Conservation (phyloP, 768 basidiomycete species). For the Goffeauzyma gilvescens region DNA sequence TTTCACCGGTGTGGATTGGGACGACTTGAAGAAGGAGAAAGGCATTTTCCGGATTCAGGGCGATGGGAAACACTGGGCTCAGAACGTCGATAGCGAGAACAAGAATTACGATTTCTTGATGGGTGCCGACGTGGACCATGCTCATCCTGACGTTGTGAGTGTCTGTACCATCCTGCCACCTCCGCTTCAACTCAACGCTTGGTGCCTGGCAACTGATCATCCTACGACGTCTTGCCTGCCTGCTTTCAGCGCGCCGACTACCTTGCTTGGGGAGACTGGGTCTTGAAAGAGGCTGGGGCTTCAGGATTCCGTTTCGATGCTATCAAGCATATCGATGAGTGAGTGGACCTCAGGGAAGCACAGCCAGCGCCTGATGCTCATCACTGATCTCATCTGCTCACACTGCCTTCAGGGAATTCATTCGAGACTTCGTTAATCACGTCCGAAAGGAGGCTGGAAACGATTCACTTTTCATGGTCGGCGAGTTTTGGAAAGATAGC, state of each 20-base stretch:
- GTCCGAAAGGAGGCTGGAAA: slow-evolving; percentile 33
- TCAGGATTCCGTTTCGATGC: slow-evolving; percentile 72
- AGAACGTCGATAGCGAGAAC: slow-evolving; percentile 57
- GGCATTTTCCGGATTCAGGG: slow-evolving; percentile 49
- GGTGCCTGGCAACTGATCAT: too few relatives aligned
- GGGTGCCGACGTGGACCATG: slow-evolving; percentile 45
- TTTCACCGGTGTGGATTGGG: slow-evolving; percentile 66
- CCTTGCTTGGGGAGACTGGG: slow-evolving; percentile 73
- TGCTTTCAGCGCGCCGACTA: too few relatives aligned
- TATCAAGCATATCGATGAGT: too few relatives aligned
- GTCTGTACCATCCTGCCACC: too few relatives aligned
- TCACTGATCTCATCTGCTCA: too few relatives aligned
- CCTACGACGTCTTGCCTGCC: too few relatives aligned
- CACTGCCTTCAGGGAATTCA: too few relatives aligned
- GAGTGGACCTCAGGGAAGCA: too few relatives aligned
- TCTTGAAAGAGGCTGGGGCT: slow-evolving; percentile 40
- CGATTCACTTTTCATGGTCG: slow-evolving; percentile 44
- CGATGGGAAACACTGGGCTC: slow-evolving; percentile 58
- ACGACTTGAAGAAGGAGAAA: slow-evolving; percentile 45
- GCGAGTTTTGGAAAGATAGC: slow-evolving; percentile 70
- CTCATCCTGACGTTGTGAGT: slow-evolving; percentile 64
- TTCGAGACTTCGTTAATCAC: slow-evolving; percentile 34
- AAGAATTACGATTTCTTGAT: slow-evolving; percentile 35
- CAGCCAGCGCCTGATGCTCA: too few relatives aligned
- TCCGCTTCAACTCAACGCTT: too few relatives aligned